Evolutionary conservation across 2,329 filamentous ascomycete species (phyloP).

Genomic region (Aureobasidium sp.): DNA sequence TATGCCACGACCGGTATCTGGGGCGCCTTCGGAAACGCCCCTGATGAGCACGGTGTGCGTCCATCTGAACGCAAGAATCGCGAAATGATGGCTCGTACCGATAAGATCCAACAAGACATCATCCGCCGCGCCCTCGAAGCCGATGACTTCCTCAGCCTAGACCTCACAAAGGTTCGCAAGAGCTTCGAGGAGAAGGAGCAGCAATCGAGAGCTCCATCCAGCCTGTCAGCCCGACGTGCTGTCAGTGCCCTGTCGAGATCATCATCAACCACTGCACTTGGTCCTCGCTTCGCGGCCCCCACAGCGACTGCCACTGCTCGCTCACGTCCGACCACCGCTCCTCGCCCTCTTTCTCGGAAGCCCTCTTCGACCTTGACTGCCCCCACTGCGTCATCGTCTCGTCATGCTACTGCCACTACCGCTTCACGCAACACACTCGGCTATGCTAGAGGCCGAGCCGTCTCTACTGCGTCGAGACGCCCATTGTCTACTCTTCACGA

Average conservation of each 20-base stretch:
- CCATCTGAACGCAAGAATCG: slow-evolving; percentile 15
- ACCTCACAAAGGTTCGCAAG: slow-evolving; percentile 22
- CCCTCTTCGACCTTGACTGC: slow-evolving; percentile 30
- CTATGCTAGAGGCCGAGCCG: slow-evolving; percentile 68
- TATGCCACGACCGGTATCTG: slow-evolving; percentile 48
- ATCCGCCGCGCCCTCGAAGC: slow-evolving; percentile 26
- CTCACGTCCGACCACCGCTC: slow-evolving; percentile 26
- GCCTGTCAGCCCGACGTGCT: slow-evolving; percentile 46
- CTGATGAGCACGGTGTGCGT: slow-evolving; percentile 54
- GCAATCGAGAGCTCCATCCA: slow-evolving; percentile 35
- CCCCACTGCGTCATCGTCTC: slow-evolving; percentile 22
- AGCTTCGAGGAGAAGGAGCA: slow-evolving; percentile 19
- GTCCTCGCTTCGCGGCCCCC: slow-evolving; percentile 30
- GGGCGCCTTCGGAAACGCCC: slow-evolving; percentile 45
- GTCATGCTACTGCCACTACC: slow-evolving; percentile 55
- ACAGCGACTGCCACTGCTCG: slow-evolving; percentile 36
- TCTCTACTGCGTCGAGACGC: slow-evolving; percentile 34
- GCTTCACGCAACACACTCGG: slow-evolving; percentile 77
- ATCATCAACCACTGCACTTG: slow-evolving; percentile 17
- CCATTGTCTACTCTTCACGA: slow-evolving; percentile 20
- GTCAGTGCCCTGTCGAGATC: slow-evolving; percentile 37
- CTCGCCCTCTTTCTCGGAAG: slow-evolving; percentile 34
- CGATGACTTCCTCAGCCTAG: slow-evolving; percentile 25
- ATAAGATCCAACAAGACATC: slow-evolving; percentile 25
- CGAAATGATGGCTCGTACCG: slow-evolving; percentile 11